Conservation (phyloP, 2,329 filamentous ascomycete genomes). For the Aureobasidium sp. region DNA sequence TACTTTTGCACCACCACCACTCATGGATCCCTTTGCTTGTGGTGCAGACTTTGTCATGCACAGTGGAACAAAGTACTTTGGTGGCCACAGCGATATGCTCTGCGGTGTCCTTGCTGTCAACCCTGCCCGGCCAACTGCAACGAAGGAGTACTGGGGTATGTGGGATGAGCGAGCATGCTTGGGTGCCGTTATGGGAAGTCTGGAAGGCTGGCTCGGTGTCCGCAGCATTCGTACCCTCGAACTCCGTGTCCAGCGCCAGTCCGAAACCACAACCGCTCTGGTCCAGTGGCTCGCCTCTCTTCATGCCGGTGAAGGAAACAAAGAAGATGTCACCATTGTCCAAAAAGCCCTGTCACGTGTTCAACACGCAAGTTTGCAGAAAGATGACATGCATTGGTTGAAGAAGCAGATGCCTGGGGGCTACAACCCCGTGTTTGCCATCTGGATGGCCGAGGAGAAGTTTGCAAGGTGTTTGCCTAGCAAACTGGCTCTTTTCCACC, state of each 20-base stretch:
- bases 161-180: constrained; percentile 63
- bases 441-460: constrained; percentile 53
- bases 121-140: constrained; percentile 42
- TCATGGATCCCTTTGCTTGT: constrained; percentile 74
- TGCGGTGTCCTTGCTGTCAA: constrained; percentile 71
- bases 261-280: constrained; percentile 56
- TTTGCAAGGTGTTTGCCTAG: constrained; percentile 64
- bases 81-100: constrained; percentile 88
- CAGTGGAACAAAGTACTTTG: constrained; percentile 90
- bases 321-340: constrained; percentile 38
- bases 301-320: constrained; percentile 31
- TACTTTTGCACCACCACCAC: constrained; percentile 83
- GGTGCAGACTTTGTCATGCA: constrained; percentile 89
- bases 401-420: constrained; percentile 82
- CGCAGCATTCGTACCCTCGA: constrained; percentile 79
- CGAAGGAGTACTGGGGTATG: constrained; percentile 42
- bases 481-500: constrained; percentile 75
- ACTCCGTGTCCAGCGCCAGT: constrained; percentile 70
- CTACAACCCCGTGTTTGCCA: constrained; percentile 78
- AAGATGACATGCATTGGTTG: constrained; percentile 60
- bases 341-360: constrained; percentile 51
- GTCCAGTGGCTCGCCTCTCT: constrained; percentile 61
- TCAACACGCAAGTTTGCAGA: constrained; percentile 73
- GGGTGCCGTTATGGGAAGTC: constrained; percentile 74
- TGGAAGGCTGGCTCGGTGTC: constrained; percentile 89